Percentiles rank a stretch among this genome's conserved stretches.
Conservation (phyloP, 2,329 filamentous ascomycete genomes). For the Teratosphaeria zuluensis region DNA sequence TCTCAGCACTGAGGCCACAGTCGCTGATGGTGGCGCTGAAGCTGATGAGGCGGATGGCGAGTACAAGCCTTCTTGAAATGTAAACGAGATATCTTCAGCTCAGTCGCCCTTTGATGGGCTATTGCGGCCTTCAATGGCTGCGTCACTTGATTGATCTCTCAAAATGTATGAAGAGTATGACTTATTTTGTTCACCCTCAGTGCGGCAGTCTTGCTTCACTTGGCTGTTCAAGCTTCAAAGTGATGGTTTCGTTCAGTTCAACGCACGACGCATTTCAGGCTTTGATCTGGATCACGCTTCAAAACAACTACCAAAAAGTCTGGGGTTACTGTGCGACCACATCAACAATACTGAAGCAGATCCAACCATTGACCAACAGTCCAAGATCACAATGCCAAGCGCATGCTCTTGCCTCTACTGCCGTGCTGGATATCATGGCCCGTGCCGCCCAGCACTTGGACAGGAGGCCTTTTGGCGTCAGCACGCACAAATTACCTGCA, state of each 20-base stretch:
- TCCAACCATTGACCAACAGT: neutral
- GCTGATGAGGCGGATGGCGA: slow-evolving; percentile 5
- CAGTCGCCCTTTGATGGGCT: neutral
- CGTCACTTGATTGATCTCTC: neutral
- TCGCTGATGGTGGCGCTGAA: slow-evolving; percentile 9
- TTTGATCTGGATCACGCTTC: too few species aligned
- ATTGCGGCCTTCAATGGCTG: neutral
- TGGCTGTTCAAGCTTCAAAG: too few species aligned
- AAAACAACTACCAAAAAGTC: too few species aligned
- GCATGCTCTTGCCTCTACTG: neutral
- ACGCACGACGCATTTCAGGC: too few species aligned
- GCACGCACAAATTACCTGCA: neutral
- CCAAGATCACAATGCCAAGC: neutral
- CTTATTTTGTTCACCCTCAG: neutral
- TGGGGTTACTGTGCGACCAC: too few species aligned
- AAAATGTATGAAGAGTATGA: neutral
- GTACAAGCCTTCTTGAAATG: slow-evolving; percentile 1
- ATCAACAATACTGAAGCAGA: neutral
- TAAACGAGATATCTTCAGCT: neutral
- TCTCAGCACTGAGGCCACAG: slow-evolving; percentile 11
- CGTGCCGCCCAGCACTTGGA: neutral
- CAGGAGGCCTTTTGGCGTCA: neutral
- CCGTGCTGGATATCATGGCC: neutral
- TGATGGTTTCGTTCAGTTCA: neutral
- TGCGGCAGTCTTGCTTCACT: neutral